Base-by-base conservation (phyloP, 2,329 filamentous ascomycete genomes). In the Plectosphaerella sp. region DNA sequence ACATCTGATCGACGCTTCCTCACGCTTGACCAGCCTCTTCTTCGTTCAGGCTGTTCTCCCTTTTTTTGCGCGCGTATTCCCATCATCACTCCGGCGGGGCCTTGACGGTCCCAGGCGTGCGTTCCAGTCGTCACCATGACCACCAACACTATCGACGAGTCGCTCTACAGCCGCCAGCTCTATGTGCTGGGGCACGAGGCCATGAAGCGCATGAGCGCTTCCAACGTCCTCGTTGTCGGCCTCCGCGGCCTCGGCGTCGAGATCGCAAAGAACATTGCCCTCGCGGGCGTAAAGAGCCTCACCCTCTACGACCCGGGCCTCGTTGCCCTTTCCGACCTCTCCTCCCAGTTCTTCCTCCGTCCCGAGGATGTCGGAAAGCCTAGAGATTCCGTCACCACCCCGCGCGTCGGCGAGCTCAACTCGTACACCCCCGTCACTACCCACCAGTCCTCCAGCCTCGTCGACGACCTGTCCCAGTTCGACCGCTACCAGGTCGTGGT, bases 171-270 rank as follows among this genome's bases (percentile, higher is more conserved):
- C 67, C 80, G 85, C 66, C 85, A 88, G 72, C 84, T 88, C 61
- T 88, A 88, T 65, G 85, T 87, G 55, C 70, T 87, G 49, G 84
- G 84, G 58, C 84, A 87, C 63, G 84, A 87, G 71, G 94, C 94
- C 59, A 99, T 99, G 94, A 97, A 96, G 80, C 91, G 94, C 65
- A 99, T 99, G 94, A 84, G 92, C 65, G 89, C 91, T 56, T 97
- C 94, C 51, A 95, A 97, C 67, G 83, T 99, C 54, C 88, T 99
- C 50, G 80, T 99, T 52, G 88, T 93, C 57, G 94, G 94, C 58
- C 77, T 97, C 60, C 93, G 94, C 70, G 94, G 94, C 49, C 82
- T 99, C 41, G 94, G 94, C 76, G 93, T 97, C 52, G 94, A 99
- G 74, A 94, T 99, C 63, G 93, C 94, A 65, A 99, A 99, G 82